Base-by-base conservation (phyloP, 179 eudicot genomes). In the Spergularia azorica region DNA sequence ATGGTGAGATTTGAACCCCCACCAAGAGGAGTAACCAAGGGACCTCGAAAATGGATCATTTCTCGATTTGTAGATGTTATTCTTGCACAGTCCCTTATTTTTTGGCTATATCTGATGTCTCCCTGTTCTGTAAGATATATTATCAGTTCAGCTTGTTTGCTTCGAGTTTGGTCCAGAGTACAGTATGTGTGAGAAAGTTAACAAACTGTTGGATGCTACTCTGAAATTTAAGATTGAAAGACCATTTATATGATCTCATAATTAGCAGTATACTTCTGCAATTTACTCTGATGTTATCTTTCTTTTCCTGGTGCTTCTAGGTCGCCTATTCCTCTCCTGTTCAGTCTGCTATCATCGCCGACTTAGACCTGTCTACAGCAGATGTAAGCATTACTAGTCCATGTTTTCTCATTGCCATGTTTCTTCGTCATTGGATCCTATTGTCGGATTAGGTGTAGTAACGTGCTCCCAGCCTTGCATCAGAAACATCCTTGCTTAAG, bases 311-410 rank as follows among this genome's bases (percentile, higher is more conserved):
- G 46, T 77, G 67, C 36, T 78, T 14, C 41, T 39, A 88, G 89
- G 38, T 32, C 12, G 91, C 84, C 14, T 86, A 76, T 70, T 79
- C 84, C 15, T 79, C 89, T 46, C 87, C 89, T 38, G 84, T 75
- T 68, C 70, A 81, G 38, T 55, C 83, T 10, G 79, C 65, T 38
- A 84, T 86, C 60, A 63, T 81, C 79, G 60, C 58, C 55, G 89
- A 86, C 61, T 76, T 84, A 54, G 77, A 80, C 15, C 83, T 86
- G 16, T 79, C 89, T 12, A 72, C 75, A 17, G 76, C 83, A 48
- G 70, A 80, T 50, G 83, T 83, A 41, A 77, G 77, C 76, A 69
- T 20, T 43, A 51, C 63, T 54, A 26, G 32, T 39, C 15, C 16
- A 55, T 32, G 16, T 26, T 54, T 51, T 48, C 20, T 59, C 32